Evolutionary conservation across 1,284 basidiomycete genomes (phyloP).

Genomic region (Laetiporus sulphureus): DNA sequence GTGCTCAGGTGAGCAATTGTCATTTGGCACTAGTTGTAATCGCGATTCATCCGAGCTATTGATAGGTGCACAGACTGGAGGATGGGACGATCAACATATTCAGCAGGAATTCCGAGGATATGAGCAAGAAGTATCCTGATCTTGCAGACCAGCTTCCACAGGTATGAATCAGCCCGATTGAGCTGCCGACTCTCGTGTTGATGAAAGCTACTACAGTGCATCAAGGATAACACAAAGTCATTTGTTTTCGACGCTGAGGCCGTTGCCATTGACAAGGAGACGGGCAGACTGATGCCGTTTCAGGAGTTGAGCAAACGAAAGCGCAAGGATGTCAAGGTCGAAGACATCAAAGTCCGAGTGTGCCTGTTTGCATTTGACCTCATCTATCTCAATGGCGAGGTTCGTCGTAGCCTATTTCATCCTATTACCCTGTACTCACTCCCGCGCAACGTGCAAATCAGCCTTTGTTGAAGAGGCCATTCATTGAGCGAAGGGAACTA

Average conservation of each 20-base stretch:
- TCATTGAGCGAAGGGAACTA: conserved; percentile 72
- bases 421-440: background rate
- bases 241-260: conserved; percentile 97
- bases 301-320: conserved; percentile 95
- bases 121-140: conserved; percentile 99
- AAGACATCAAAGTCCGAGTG: conserved; percentile 94
- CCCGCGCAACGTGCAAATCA: conserved; percentile 24
- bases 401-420: conserved; percentile 28
- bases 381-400: conserved; percentile 91
- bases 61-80: conserved; percentile 75
- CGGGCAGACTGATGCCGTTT: conserved; percentile 88
- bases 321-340: conserved; percentile 94
- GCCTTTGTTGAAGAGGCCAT: conserved; percentile 61
- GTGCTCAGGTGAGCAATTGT: conserved; percentile 70
- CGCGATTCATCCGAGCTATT: background rate
- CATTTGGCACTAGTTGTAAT: background rate
- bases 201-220: conserved; percentile 50
- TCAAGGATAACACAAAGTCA: conserved; percentile 75
- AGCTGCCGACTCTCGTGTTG: too few relatives aligned
- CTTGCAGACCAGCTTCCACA: conserved; percentile 88
- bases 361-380: conserved; percentile 96
- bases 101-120: conserved; percentile 97
- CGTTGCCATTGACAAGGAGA: conserved; percentile 88
- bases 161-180: conserved; percentile 36
- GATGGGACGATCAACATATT: conserved; percentile 85